Evolutionary conservation across 495 filamentous ascomycete genomes (phyloP), one percentile per base, ranked within the genome.

Genomic region (Penicillium diatomitis): DNA sequence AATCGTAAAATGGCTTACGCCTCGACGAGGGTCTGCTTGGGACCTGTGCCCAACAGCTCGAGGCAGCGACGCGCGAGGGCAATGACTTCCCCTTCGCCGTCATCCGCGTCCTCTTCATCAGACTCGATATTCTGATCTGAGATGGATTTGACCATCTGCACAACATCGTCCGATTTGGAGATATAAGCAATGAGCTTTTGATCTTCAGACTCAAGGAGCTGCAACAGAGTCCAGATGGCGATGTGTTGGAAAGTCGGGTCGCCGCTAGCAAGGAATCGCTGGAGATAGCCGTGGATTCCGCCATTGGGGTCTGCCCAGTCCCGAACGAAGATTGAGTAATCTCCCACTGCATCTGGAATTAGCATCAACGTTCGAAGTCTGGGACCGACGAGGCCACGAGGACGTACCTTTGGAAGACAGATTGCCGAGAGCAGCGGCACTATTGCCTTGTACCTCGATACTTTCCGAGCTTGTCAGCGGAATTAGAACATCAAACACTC

Each of bases 171-270:
- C 4, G 89, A 88, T 55, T 90, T 83, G 44, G 86, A 80, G 48
- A 98, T 96, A 27, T 88, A 81, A 28, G 79, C 79, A 40, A 96
- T 85, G 33, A 98, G 75, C 46, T 82, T 84, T 63, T 83, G 78
- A 56, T 98, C 90, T 60, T 92, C 90, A 0, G 92, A 95, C 66
- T 98, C 92, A 11, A 97, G 79, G 3, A 98, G 79, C 61, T 98
- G 92, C 7, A 97, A 81, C 39, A 98, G 72, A 0, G 92, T 98
- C 92, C 92, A 98, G 54, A 96, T 96, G 34, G 92, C 91, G 57
- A 98, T 98, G 65, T 98, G 92, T 63, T 98, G 92, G 74, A 98
- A 98, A 2, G 92, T 98, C 8, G 94, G 84, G 62, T 98, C 92
- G 37, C 88, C 90, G 59, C 88, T 95, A 20, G 83, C 87, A 4